These are phyloP conservation scores for Talaromyces piceae DNA, from an alignment of 2,329 filamentous ascomycete genomes.

Conservation along the genomic window DNA sequence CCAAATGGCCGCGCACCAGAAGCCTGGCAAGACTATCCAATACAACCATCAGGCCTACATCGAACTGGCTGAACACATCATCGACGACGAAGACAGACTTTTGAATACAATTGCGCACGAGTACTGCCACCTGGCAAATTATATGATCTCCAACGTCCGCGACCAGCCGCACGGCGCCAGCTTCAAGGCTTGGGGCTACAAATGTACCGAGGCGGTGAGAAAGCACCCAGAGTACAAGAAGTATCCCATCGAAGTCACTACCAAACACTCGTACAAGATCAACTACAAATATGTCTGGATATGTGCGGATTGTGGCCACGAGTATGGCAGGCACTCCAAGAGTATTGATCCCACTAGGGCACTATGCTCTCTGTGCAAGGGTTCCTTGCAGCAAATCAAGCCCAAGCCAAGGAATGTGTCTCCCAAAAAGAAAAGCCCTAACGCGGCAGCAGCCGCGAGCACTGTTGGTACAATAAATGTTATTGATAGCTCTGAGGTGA, in stretches of 20 bases:
- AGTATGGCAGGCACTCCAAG: conserved; percentile 78
- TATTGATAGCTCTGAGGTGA: conserved; percentile 6
- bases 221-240: conserved; percentile 49
- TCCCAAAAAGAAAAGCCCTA: conserved; percentile 3
- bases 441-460: background rate
- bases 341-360: conserved; percentile 68
- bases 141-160: conserved; percentile 71
- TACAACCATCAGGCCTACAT: conserved; percentile 62
- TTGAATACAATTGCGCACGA: conserved; percentile 93
- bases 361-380: conserved; percentile 70
- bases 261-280: conserved; percentile 82
- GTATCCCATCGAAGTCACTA: conserved; percentile 68
- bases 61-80: conserved; percentile 82
- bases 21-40: background rate
- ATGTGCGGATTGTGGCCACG: conserved; percentile 60
- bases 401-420: conserved; percentile 51
- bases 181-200: conserved; percentile 64
- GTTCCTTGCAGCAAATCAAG: conserved; percentile 65
- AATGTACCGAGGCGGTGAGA: conserved; percentile 30
- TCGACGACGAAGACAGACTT: conserved; percentile 67
- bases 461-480: background rate
- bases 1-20: conserved; percentile 41
- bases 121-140: conserved; percentile 89
- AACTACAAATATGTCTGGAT: conserved; percentile 88
- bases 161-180: conserved; percentile 74